phyloP scores from a whole-genome alignment of 352 stramenopile genomes.

The Albugo laibachii region DNA sequence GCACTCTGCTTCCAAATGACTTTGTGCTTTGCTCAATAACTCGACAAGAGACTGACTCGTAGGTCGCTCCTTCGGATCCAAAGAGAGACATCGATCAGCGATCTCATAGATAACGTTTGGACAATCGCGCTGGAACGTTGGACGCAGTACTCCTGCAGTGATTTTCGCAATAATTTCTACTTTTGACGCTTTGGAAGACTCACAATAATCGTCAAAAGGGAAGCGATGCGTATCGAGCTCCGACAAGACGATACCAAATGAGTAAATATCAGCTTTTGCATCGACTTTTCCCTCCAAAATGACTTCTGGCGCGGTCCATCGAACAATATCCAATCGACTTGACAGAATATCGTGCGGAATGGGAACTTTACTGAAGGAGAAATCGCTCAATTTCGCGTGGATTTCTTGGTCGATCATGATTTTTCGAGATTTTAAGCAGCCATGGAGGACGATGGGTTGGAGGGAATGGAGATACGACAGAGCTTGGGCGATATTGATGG shows the following conservation, averaged over 20 bases:
- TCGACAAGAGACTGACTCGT: conserved; percentile 45
- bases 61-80: conserved; percentile 63
- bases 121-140: conserved; percentile 37
- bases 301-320: conserved; percentile 73
- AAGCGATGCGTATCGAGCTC: conserved; percentile 76
- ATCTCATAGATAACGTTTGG: conserved; percentile 44
- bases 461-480: conserved; percentile 73
- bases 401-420: conserved; percentile 58
- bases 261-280: conserved; percentile 76
- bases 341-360: conserved; percentile 76
- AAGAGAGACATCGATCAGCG: conserved; percentile 65
- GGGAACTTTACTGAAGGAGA: conserved; percentile 60
- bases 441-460: conserved; percentile 67
- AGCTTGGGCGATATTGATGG: conserved; percentile 59
- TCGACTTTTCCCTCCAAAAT: conserved; percentile 79
- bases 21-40: conserved; percentile 29
- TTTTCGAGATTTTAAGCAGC: conserved; percentile 69
- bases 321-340: conserved; percentile 59
- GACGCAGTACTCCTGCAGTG: conserved; percentile 57
- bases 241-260: conserved; percentile 71
- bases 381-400: conserved; percentile 73
- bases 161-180: conserved; percentile 72
- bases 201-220: conserved; percentile 72
- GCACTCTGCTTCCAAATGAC: neutral
- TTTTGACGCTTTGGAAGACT: conserved; percentile 23